phyloP scores from a whole-genome alignment of 2,329 filamentous ascomycete genomes.

The Boeremia exigua region DNA sequence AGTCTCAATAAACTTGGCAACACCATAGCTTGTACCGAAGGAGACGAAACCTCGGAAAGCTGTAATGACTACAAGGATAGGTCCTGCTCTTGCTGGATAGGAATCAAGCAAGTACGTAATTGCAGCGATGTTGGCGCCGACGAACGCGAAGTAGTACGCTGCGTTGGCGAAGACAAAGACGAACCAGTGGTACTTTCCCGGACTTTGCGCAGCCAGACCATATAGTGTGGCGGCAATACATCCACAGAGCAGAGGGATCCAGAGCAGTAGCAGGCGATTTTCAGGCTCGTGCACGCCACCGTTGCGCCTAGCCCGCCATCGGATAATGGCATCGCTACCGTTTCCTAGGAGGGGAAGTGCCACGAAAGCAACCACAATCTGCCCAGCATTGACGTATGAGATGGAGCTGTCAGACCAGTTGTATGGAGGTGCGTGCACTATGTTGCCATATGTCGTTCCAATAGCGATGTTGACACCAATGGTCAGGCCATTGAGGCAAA shows the following conservation, averaged over 20 bases:
- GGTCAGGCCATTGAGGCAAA: slow-evolving; percentile 28
- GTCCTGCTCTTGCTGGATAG: slow-evolving; percentile 52
- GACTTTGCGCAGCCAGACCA: slow-evolving; percentile 38
- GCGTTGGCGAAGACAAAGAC: slow-evolving; percentile 37
- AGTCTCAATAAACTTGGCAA: slow-evolving; percentile 40
- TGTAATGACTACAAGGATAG: slow-evolving; percentile 55
- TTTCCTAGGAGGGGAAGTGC: slow-evolving; percentile 33
- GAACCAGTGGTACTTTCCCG: slow-evolving; percentile 46
- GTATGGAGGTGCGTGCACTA: slow-evolving; percentile 25
- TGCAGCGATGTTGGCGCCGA: slow-evolving; percentile 54
- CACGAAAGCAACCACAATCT: slow-evolving; percentile 43
- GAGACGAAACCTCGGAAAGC: slow-evolving; percentile 55
- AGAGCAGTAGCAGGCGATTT: slow-evolving; percentile 48
- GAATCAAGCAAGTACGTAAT: slow-evolving; percentile 55
- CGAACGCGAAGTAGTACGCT: slow-evolving; percentile 47
- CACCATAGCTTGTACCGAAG: slow-evolving; percentile 53
- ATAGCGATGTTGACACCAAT: slow-evolving; percentile 33
- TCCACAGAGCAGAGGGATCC: slow-evolving; percentile 48
- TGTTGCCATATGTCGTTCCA: slow-evolving; percentile 27
- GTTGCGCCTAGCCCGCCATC: slow-evolving; percentile 42
- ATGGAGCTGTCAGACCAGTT: slow-evolving; percentile 23
- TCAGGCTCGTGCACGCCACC: slow-evolving; percentile 48
- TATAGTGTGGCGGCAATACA: slow-evolving; percentile 27
- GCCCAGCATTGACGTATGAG: slow-evolving; percentile 29
- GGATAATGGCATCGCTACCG: slow-evolving; percentile 43